These are phyloP conservation scores for Phaeophleospora eucalypticola DNA, from an alignment of 2,329 filamentous ascomycete genomes.

Conservation along the genomic window DNA sequence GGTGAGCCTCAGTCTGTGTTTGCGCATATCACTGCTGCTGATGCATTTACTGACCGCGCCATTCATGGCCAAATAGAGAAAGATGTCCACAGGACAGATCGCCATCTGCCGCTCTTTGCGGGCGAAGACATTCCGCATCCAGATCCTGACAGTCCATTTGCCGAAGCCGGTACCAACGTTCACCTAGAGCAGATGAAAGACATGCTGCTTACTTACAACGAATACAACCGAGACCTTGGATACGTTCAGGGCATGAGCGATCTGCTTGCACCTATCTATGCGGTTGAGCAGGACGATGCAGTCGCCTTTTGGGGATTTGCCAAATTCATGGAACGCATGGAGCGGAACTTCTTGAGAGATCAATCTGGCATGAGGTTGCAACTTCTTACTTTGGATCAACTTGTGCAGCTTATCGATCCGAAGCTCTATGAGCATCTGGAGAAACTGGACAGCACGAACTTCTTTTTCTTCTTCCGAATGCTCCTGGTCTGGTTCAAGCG, in stretches of 20 bases:
- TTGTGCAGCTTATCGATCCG: conserved; percentile 95
- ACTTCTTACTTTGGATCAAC: conserved; percentile 83
- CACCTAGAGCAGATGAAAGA: conserved; percentile 99
- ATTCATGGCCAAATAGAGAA: conserved; percentile 67
- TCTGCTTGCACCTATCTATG: conserved; percentile 90
- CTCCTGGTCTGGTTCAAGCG: conserved; percentile 98
- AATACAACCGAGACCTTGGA: conserved; percentile 90
- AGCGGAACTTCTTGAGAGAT: conserved; percentile 91
- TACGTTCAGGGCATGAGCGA: conserved; percentile 99
- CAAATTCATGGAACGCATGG: conserved; percentile 96
- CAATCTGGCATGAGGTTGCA: conserved; percentile 95
- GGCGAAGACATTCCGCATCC: conserved; percentile 96
- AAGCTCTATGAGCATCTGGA: conserved; percentile 88
- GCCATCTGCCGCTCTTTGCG: conserved; percentile 88
- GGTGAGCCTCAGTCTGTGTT: conserved; percentile 55
- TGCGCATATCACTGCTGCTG: conserved; percentile 19
- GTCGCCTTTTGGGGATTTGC: conserved; percentile 96
- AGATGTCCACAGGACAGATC: conserved; percentile 95
- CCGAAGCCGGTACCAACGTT: conserved; percentile 88
- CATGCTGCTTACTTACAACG: conserved; percentile 97
- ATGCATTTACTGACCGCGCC: conserved; percentile 42
- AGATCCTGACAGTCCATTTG: conserved; percentile 91
- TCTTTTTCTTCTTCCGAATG: conserved; percentile 99
- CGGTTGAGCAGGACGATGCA: conserved; percentile 94
- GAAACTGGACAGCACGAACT: conserved; percentile 90